Evolutionary conservation across 2,329 filamentous ascomycete species (phyloP), one percentile per base, ranked within the genome.

Genomic region (Colletotrichum phormii): DNA sequence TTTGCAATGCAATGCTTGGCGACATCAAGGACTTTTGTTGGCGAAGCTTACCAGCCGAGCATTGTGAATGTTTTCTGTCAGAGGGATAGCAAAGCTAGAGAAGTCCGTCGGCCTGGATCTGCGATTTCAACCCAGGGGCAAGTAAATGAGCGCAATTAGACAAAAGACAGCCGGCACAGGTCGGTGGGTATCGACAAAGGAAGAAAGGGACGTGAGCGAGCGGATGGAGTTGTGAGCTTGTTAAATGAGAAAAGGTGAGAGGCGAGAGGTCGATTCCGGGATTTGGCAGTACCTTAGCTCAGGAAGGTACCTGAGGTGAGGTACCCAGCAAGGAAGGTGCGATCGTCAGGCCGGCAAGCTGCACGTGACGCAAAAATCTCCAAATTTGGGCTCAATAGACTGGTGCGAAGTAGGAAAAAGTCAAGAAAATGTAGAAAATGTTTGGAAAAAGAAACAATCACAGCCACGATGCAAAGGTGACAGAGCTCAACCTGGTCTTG

Each of bases 11-110:
- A 22, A 31, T 6, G 4, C 26, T 61, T 12, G 29, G 22, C 42
- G 29, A 42, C 24, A 33, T 24, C 11, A 29, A 4, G 35, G 3
- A 42, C 7, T 12, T 24, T 31, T 11, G 18, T 22, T 5, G 24
- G 31, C 31, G 8, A 72, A 35, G 33, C 71, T 53, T 15, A 73
- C 71, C 71, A 73, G 71, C 71, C 71, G 71, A 73, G 71, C 71
- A 73, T 73, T 61, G 57, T 72, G 55, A n/a, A 62, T 22, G 35
- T 55, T 0, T n/a, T 11, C 42, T 29, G 49, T 64, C 22, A 35
- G 31, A 64, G 53, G 33, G 42, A 22, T 8, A 49, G 31, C 13
- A 18, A 18, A 15, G 22, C 63, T 37, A 18, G 37, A 29, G 31
- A 1, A 42, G 37, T 18, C 12, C 13, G 29, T 15, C 13, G 35